Evolutionary conservation across 2,329 filamentous ascomycete genomes (phyloP).

Genomic region (Penicillium polonicum): DNA sequence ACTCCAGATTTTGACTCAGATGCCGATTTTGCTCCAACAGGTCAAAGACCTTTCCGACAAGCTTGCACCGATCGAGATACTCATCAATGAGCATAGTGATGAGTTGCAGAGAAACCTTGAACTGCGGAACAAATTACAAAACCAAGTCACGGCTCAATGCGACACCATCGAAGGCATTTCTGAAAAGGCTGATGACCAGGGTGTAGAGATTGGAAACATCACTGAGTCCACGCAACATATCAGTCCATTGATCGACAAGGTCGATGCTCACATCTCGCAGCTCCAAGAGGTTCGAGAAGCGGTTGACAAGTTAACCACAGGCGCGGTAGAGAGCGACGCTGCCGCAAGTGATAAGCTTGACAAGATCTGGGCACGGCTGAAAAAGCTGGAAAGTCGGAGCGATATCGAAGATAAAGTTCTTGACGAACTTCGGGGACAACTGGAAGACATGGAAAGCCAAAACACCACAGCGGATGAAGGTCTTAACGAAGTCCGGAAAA

Average conservation of each 20-base stretch:
- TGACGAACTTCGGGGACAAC: neutral
- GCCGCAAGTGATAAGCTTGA: neutral
- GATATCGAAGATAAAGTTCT: neutral
- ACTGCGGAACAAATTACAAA: neutral
- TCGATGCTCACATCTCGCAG: neutral
- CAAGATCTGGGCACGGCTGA: neutral
- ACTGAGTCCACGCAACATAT: neutral
- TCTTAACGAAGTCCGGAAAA: neutral
- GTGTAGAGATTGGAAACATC: conserved; percentile 10
- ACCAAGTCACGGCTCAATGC: neutral
- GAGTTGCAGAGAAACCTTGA: neutral
- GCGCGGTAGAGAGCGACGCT: neutral
- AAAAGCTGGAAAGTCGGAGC: neutral
- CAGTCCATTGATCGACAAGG: conserved; percentile 1
- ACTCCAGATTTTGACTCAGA: neutral
- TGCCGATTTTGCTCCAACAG: neutral
- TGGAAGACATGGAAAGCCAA: neutral
- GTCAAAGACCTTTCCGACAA: neutral
- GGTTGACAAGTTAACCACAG: neutral
- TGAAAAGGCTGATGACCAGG: neutral
- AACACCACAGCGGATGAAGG: no score
- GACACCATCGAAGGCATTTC: neutral
- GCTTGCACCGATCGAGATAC: neutral
- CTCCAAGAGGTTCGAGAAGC: neutral
- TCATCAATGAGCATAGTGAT: neutral